phyloP scores from a whole-genome alignment of 2,329 filamentous ascomycete genomes.

The Fusarium compactum region DNA sequence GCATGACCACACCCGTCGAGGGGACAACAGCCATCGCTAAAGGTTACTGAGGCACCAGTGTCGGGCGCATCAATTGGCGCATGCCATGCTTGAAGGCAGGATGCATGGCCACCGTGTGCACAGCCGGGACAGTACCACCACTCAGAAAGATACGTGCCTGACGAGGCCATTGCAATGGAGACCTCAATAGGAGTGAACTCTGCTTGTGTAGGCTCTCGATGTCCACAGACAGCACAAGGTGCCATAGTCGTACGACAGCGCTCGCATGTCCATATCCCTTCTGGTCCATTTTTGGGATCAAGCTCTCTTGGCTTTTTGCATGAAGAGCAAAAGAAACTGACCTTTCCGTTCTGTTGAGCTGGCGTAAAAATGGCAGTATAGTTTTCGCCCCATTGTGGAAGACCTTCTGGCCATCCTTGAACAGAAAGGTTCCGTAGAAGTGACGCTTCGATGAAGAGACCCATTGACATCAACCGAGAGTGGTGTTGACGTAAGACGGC shows the following conservation, averaged over 20 bases:
- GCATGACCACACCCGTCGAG: conserved; percentile 74
- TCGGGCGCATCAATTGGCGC: conserved; percentile 48
- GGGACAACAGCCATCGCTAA: conserved; percentile 70
- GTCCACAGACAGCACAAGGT: conserved; percentile 70
- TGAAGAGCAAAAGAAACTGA: conserved; percentile 65
- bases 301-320: conserved; percentile 69
- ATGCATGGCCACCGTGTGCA: conserved; percentile 71
- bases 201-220: conserved; percentile 62
- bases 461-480: conserved; percentile 68
- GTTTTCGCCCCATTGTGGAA: conserved; percentile 65
- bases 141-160: conserved; percentile 51
- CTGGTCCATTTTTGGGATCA: conserved; percentile 58
- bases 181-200: conserved; percentile 53
- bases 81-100: conserved; percentile 72
- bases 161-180: conserved; percentile 43
- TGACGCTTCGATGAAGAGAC: conserved; percentile 70
- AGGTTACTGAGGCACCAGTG: conserved; percentile 45
- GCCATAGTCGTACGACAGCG: conserved; percentile 66
- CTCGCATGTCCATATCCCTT: conserved; percentile 68
- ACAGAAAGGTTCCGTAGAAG: conserved; percentile 72
- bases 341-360: conserved; percentile 67
- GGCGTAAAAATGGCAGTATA: conserved; percentile 66
- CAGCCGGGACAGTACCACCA: conserved; percentile 76
- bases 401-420: conserved; percentile 65
- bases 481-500: conserved; percentile 72